These are phyloP conservation scores for Alternaria sp. DNA, from an alignment of 2,329 filamentous ascomycete genomes.

Conservation along the genomic window DNA sequence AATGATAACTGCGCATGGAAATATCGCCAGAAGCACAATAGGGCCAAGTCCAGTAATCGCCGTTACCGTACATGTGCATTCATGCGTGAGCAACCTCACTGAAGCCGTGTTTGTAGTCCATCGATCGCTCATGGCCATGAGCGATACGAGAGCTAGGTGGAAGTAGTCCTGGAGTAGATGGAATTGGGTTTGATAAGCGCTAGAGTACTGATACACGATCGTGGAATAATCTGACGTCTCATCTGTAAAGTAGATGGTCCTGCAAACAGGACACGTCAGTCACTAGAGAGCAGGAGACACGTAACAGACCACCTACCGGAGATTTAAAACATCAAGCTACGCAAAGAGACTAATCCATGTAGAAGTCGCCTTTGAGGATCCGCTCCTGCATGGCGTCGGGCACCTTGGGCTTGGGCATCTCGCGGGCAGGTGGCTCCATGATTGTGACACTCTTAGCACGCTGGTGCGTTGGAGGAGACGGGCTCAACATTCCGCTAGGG, in stretches of 20 bases:
- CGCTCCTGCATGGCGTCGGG: constrained; percentile 96
- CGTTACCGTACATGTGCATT: constrained; percentile 1
- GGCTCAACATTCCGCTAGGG: constrained; percentile 29
- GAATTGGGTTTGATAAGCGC: constrained; percentile 6
- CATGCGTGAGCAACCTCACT: constrained; percentile 24
- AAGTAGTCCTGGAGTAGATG: constrained; percentile 11
- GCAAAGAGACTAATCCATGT: constrained; percentile 77
- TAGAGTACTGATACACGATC: constrained; percentile 29
- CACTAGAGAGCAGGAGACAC: neutral
- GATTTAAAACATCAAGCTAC: constrained; percentile 21
- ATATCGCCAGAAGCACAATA: neutral
- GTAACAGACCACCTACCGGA: constrained; percentile 31
- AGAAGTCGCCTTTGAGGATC: constrained; percentile 96
- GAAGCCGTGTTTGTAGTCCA: constrained; percentile 22
- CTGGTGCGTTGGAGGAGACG: constrained; percentile 58
- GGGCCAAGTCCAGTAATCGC: neutral
- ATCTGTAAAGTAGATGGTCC: constrained; percentile 18
- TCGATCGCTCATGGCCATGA: constrained; percentile 11
- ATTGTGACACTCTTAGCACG: constrained; percentile 73
- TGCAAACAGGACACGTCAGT: constrained; percentile 10
- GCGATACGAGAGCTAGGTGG: constrained; percentile 5
- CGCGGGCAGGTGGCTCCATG: constrained; percentile 65
- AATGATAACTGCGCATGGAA: neutral
- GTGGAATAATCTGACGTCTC: constrained; percentile 18
- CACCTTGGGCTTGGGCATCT: constrained; percentile 66